Percentiles rank a stretch among this genome's conserved stretches.
Evolutionary conservation across 257 asterid genomes (phyloP).

Genomic region (Gentiana macrophylla): DNA sequence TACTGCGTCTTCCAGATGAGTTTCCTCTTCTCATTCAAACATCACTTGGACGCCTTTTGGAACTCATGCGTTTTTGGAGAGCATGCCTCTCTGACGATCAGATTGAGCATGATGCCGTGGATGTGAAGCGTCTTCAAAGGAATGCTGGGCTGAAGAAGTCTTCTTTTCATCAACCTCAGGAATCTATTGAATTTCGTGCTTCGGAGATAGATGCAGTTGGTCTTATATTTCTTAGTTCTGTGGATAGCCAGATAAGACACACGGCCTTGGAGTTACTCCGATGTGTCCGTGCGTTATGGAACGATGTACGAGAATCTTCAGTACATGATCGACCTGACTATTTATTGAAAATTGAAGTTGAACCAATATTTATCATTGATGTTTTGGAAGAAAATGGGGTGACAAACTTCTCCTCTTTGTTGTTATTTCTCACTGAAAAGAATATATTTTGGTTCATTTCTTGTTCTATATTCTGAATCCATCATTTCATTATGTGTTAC

Average conservation of each 20-base stretch:
- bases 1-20: constrained; percentile 91
- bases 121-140: constrained; percentile 70
- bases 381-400: constrained; percentile 99
- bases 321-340: constrained; percentile 52
- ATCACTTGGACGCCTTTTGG: constrained; percentile 92
- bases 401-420: constrained; percentile 19
- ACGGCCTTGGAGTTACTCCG: constrained; percentile 96
- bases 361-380: constrained; percentile 93
- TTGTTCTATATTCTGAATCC: constrained; percentile 1
- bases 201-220: constrained; percentile 98
- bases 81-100: constrained; percentile 77
- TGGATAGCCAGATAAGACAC: constrained; percentile 97
- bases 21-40: constrained; percentile 98
- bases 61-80: constrained; percentile 98
- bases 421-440: constrained; percentile 8
- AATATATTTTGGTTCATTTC: constrained; percentile 4
- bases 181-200: constrained; percentile 80
- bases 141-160: constrained; percentile 84
- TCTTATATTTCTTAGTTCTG: constrained; percentile 93
- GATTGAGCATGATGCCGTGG: constrained; percentile 42
- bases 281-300: constrained; percentile 83
- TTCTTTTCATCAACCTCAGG: constrained; percentile 68
- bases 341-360: constrained; percentile 57
- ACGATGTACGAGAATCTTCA: constrained; percentile 68
- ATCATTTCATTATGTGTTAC: constrained; percentile 15